Base-by-base conservation (phyloP, 768 basidiomycete genomes). In the Mrakia frigida region DNA sequence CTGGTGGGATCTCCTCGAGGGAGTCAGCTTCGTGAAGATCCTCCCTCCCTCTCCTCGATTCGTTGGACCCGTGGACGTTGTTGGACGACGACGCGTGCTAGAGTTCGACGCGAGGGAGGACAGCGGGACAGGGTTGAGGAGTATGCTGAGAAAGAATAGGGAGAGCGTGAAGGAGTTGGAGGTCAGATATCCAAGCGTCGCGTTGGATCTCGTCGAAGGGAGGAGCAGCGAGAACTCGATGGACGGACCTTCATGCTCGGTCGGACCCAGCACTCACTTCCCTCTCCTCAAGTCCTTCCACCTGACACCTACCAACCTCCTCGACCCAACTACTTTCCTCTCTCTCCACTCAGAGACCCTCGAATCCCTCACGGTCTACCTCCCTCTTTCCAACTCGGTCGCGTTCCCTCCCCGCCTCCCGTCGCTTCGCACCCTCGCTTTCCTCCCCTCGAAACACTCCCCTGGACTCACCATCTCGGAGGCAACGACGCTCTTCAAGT, bases 391-490 rank as follows among this genome's bases (percentile, higher is more conserved):
- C 65, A 25, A 1, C 37, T n/a, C 25, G 3, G 33, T 68, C 65
- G 23, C 37, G 18, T 41, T 39, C 56, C 56, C 56, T 11, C 25
- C 56, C n/a, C 56, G n/a, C 0, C 35, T 68, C 25, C 39, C 65
- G 4, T 35, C 65, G 4, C 65, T 68, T 18, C 14, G 18, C 16
- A 43, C 65, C 35, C 65, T 68, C 39, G 65, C 65, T 13, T n/a
- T 68, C 65, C 37, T 37, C 10, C 25, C 35, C 4, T 39, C 65
- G 11, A 68, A 41, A 14, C 23, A n/a, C 16, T 39, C 13, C 3
- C 65, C 65, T 21, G 65, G 65, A 37, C 65, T 68, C 18, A 68
- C 65, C 37, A n/a, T 68, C 65, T 41, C 65, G 35, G 65, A 68
- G 6, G 65, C 65, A 2, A 11, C 39, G 21, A 14, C 25, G 16